A percentile compares a stretch with the other conserved stretches of the same genome.
Conservation (phyloP, 768 basidiomycete genomes). For the Calocera cornea region DNA sequence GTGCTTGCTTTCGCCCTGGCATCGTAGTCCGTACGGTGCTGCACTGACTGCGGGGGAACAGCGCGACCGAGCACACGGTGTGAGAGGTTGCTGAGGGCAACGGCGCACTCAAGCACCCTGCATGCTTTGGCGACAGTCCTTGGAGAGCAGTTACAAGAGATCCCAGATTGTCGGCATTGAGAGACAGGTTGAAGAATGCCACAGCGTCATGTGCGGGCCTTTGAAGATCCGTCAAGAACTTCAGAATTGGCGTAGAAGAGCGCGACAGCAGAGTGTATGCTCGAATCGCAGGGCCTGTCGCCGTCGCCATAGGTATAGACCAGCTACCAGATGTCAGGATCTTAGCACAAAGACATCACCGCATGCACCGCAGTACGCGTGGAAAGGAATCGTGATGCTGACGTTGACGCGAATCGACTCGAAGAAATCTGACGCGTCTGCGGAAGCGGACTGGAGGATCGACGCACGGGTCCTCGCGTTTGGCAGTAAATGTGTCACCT, state of each 20-base stretch:
- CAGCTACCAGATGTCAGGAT: background rate
- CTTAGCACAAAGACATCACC: no score
- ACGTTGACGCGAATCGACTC: no score
- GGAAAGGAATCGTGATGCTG: no score
- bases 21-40: conserved; percentile 50
- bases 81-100: conserved; percentile 21
- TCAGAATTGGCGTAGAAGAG: background rate
- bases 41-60: conserved; percentile 34
- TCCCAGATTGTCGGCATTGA: conserved; percentile 29
- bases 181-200: conserved; percentile 35
- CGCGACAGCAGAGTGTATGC: background rate
- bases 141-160: conserved; percentile 24
- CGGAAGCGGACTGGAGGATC: background rate
- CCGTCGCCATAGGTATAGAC: background rate
- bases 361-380: no score
- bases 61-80: conserved; percentile 44
- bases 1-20: conserved; percentile 40
- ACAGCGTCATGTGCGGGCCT: background rate
- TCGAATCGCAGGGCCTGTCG: background rate
- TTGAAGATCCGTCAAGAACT: background rate
- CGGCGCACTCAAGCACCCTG: conserved; percentile 53
- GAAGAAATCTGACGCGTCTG: background rate
- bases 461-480: no score
- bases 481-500: no score
- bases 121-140: conserved; percentile 22